Conservation (phyloP, 2,329 filamentous ascomycete genomes). For the Hypoxylon sp. region DNA sequence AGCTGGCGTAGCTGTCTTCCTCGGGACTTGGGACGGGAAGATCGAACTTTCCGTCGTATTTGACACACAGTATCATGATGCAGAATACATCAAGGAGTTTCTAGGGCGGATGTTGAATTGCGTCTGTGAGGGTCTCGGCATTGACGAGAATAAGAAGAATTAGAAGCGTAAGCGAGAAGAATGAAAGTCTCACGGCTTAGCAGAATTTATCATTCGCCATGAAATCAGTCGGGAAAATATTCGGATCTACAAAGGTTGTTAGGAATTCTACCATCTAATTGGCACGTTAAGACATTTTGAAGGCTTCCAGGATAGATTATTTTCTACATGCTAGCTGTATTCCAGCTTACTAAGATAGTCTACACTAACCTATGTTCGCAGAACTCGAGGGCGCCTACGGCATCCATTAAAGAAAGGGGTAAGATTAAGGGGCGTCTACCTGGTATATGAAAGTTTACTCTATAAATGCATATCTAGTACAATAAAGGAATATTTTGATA, state of each 20-base stretch:
- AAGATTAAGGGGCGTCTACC: no score
- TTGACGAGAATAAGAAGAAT: neutral
- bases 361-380: no score
- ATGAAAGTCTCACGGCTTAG: no score
- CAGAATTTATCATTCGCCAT: neutral
- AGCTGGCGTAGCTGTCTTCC: conserved; percentile 30
- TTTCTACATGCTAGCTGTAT: no score
- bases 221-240: neutral
- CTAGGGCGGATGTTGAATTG: conserved; percentile 22
- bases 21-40: conserved; percentile 32
- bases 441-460: no score
- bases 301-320: no score
- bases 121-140: conserved; percentile 18
- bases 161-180: conserved; percentile 11
- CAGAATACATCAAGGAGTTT: conserved; percentile 26
- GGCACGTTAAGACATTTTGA: neutral
- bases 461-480: no score
- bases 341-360: no score
- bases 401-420: no score
- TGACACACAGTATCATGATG: conserved; percentile 33
- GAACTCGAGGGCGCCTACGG: no score
- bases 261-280: neutral
- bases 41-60: conserved; percentile 34
- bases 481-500: no score
- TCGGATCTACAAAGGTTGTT: neutral